These are phyloP conservation scores for Pyrenochaeta sp. DNA, from an alignment of 2,329 filamentous ascomycete species.

Conservation along the genomic window DNA sequence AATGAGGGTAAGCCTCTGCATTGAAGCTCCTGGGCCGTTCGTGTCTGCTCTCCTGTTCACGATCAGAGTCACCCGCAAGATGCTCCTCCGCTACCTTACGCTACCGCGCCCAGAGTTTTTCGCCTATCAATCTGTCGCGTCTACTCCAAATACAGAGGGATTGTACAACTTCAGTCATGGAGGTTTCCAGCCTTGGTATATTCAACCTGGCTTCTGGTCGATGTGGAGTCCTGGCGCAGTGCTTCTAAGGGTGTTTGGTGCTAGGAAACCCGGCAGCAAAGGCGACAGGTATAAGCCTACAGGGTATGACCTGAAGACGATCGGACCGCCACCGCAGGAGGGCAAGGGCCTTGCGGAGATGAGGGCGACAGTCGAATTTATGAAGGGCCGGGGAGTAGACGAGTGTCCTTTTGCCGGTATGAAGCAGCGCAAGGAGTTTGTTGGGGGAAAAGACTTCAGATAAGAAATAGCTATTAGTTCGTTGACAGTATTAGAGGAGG, in stretches of 20 bases:
- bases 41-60: constrained; percentile 4
- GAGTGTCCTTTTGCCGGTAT: constrained; percentile 13
- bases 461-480: too few relatives aligned
- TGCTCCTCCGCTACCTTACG: constrained; percentile 6
- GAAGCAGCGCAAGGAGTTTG: constrained; percentile 1
- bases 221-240: constrained; percentile 10
- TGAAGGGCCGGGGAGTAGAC: constrained; percentile 5
- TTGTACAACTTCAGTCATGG: constrained; percentile 15
- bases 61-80: constrained; percentile 6
- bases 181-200: constrained; percentile 17
- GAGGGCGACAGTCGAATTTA: constrained; percentile 6
- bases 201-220: constrained; percentile 12
- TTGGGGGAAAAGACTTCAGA: too few relatives aligned
- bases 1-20: constrained; percentile 12
- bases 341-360: constrained; percentile 14
- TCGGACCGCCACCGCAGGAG: constrained; percentile 10
- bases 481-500: too few relatives aligned
- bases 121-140: constrained; percentile 8
- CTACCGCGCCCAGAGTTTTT: constrained; percentile 9
- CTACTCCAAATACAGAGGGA: constrained; percentile 8
- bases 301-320: constrained; percentile 12
- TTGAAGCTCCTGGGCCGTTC: constrained; percentile 8
- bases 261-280: constrained; percentile 12
- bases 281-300: constrained; percentile 13
- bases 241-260: constrained; percentile 13